Percentiles rank a stretch among this genome's conserved stretches.
Conservation (phyloP, 441 rosid species). For the Syzygium syzygioides region DNA sequence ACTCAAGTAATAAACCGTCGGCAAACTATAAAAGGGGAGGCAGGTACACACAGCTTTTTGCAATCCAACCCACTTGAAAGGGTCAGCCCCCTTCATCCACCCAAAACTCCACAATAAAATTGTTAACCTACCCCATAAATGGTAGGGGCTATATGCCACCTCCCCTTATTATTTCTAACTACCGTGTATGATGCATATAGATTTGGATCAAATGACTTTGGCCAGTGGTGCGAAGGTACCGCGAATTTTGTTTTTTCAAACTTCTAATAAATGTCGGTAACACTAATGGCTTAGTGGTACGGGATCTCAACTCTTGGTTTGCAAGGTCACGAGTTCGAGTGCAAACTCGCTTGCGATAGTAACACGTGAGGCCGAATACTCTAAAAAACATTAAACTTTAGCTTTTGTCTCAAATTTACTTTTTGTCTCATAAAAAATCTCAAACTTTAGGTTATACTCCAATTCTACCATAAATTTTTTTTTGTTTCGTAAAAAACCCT, state of each 20-base stretch:
- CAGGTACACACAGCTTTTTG: neutral
- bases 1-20: slow-evolving; percentile 14
- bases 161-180: neutral
- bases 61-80: neutral
- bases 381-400: too few species aligned
- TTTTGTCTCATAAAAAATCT: too few species aligned
- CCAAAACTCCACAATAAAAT: neutral
- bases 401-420: too few species aligned
- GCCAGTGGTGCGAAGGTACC: neutral
- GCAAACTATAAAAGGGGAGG: slow-evolving; percentile 8
- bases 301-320: neutral
- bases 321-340: neutral
- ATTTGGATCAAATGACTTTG: neutral
- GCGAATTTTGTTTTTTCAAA: neutral
- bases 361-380: neutral
- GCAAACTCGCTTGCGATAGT: neutral
- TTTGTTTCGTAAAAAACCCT: too few species aligned
- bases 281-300: neutral
- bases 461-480: too few species aligned
- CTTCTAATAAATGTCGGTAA: neutral
- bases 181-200: neutral
- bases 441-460: too few species aligned
- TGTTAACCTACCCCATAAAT: neutral
- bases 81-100: neutral
- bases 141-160: neutral